Evolutionary conservation across 2,329 filamentous ascomycete genomes (phyloP).

Genomic region (Fusarium continuum): DNA sequence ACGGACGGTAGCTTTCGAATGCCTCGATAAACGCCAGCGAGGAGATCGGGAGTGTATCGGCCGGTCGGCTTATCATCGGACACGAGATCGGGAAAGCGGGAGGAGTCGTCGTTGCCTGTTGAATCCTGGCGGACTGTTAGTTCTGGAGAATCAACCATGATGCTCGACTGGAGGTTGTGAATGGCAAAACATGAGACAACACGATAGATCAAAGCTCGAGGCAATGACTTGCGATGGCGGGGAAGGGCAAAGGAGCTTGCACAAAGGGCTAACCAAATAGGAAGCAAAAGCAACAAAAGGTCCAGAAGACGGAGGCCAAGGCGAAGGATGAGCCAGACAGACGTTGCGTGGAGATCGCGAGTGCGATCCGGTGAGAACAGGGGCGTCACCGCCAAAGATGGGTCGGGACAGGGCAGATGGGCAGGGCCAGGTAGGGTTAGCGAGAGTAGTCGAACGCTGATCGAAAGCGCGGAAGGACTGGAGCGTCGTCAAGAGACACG

Average conservation of each 20-base stretch:
- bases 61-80: constrained; percentile 52
- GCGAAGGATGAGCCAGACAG: constrained; percentile 22
- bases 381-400: constrained; percentile 41
- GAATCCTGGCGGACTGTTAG: constrained; percentile 48
- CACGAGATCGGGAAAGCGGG: constrained; percentile 57
- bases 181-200: constrained; percentile 24
- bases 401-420: constrained; percentile 34
- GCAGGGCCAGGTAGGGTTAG: constrained; percentile 26
- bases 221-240: constrained; percentile 8
- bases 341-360: constrained; percentile 42
- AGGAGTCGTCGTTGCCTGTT: constrained; percentile 44
- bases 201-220: constrained; percentile 3
- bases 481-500: constrained; percentile 12
- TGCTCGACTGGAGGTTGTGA: constrained; percentile 19
- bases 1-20: constrained; percentile 58
- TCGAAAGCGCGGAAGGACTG: constrained; percentile 24
- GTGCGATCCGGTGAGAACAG: constrained; percentile 39
- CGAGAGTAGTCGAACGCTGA: constrained; percentile 20
- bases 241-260: constrained; percentile 17
- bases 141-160: constrained; percentile 44
- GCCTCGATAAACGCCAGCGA: constrained; percentile 63
- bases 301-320: constrained; percentile 25
- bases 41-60: constrained; percentile 55
- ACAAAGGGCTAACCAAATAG: constrained; percentile 31
- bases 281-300: constrained; percentile 14